A percentile compares a stretch with the other conserved stretches of the same genome.
phyloP scores from a whole-genome alignment of 2,329 filamentous ascomycete species.

The Passalora sequoiae region DNA sequence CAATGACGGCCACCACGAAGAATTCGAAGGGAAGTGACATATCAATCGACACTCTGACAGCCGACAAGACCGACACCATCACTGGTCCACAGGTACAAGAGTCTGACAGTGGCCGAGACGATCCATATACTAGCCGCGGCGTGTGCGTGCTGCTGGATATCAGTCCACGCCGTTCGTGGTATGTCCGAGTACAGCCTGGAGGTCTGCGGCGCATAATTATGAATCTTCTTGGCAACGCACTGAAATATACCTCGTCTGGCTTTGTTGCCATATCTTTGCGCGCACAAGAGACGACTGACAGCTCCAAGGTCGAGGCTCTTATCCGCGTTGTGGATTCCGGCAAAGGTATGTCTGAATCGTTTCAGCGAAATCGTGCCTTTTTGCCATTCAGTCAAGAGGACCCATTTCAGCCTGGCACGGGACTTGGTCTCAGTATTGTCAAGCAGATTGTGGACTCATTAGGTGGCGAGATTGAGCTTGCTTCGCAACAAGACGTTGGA shows the following conservation, averaged over 20 bases:
- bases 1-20: no score
- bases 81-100: not conserved
- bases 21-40: not conserved
- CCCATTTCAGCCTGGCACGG: slow-evolving; percentile 31
- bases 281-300: slow-evolving; percentile 22
- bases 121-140: no score
- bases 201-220: slow-evolving; percentile 44
- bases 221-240: slow-evolving; percentile 45
- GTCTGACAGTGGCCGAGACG: not conserved
- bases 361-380: slow-evolving; percentile 30
- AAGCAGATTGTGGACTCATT: slow-evolving; percentile 53
- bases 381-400: slow-evolving; percentile 35
- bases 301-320: slow-evolving; percentile 17
- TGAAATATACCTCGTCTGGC: slow-evolving; percentile 45
- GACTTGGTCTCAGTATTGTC: slow-evolving; percentile 35
- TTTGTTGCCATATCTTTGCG: slow-evolving; percentile 38
- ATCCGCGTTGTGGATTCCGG: slow-evolving; percentile 30
- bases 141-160: slow-evolving; percentile 45
- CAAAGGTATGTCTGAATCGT: slow-evolving; percentile 32
- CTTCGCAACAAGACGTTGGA: slow-evolving; percentile 39
- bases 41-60: not conserved
- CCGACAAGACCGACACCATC: not conserved
- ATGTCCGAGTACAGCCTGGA: slow-evolving; percentile 42
- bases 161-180: slow-evolving; percentile 37
- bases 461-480: slow-evolving; percentile 55